Percentiles rank a stretch among this genome's conserved stretches.
Conservation (phyloP, 2,329 filamentous ascomycete species). For the Xylariales sp. region DNA sequence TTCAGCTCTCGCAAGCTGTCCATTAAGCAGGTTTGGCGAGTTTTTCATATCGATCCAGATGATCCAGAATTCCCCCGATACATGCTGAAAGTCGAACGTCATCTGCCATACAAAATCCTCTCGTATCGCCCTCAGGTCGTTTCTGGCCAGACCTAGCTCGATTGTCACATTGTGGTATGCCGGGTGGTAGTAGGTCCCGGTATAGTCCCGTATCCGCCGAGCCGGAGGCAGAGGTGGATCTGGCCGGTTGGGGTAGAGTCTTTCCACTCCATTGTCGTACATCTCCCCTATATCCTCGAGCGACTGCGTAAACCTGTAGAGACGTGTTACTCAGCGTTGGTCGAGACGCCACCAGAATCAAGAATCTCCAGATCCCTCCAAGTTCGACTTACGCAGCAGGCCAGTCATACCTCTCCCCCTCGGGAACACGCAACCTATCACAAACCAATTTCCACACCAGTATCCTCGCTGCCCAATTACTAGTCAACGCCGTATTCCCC, state of each 20-base stretch:
- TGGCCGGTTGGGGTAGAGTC: constrained; percentile 33
- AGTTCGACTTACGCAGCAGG: constrained; percentile 26
- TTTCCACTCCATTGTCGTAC: constrained; percentile 28
- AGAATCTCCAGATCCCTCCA: too few relatives aligned
- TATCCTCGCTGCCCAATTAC: constrained; percentile 28
- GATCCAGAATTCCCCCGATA: constrained; percentile 32
- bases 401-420: constrained; percentile 32
- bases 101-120: constrained; percentile 27
- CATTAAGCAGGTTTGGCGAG: constrained; percentile 18
- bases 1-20: constrained; percentile 25
- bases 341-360: neutral
- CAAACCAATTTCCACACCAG: constrained; percentile 36
- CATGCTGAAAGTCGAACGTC: constrained; percentile 28
- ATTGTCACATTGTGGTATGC: constrained; percentile 35
- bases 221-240: constrained; percentile 28
- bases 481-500: constrained; percentile 38
- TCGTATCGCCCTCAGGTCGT: constrained; percentile 21
- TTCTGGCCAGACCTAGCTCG: constrained; percentile 8
- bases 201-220: constrained; percentile 30
- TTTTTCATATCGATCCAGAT: constrained; percentile 24
- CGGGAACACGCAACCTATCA: constrained; percentile 31
- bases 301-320: constrained; percentile 14
- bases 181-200: constrained; percentile 39
- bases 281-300: constrained; percentile 15
- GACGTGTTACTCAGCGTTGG: neutral